Base-by-base conservation (phyloP, 805 yeast genomes). In the Kodamaea leandrae region DNA sequence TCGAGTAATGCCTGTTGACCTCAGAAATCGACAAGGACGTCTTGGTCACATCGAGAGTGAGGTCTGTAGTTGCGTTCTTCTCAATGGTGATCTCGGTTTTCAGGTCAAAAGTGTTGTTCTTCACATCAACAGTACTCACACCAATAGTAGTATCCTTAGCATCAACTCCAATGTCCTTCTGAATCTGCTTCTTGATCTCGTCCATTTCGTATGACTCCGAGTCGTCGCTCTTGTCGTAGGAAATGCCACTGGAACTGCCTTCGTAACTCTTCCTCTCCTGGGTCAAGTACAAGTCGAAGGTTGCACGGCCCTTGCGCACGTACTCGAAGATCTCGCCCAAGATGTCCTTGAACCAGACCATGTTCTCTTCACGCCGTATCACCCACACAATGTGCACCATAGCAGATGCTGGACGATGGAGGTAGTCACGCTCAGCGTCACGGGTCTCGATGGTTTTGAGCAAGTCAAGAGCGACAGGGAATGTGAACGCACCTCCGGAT, bases 381-480 rank as follows among this genome's bases (percentile, higher is more conserved):
- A 54, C 50, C 74, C 74, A 64, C 6, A 64, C 57, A 4, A 72
- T 44, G 8, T 55, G 50, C 9, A 72, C 52, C 3, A 29, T 30
- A 1, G 64, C 46, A 7, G 41, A 33, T 6, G 41, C 34, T 1
- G 73, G 71, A 26, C 75, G 56, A 26, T 55, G 53, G 25, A 66
- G 47, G 44, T 32, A 66, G 38, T 71, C 76, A 4, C 50, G 53
- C 0, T 29, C 51, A 1, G 38, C 42, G 16, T 66, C 60, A 38
- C 62, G 54, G 9, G 25, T 24, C 37, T 57, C 42, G 13, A 68
- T 53, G 3, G 56, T 50, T 30, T 58, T 46, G 17, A 73, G 47
- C 27, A 72, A 53, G 32, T 69, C 71, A 26, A 73, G 51, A 6
- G 74, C 71, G 1, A 71, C 63, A 1, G 79, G 78, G 37, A 74